phyloP scores from a whole-genome alignment of 2,329 filamentous ascomycete genomes.

The Epichloe gansuensis region DNA sequence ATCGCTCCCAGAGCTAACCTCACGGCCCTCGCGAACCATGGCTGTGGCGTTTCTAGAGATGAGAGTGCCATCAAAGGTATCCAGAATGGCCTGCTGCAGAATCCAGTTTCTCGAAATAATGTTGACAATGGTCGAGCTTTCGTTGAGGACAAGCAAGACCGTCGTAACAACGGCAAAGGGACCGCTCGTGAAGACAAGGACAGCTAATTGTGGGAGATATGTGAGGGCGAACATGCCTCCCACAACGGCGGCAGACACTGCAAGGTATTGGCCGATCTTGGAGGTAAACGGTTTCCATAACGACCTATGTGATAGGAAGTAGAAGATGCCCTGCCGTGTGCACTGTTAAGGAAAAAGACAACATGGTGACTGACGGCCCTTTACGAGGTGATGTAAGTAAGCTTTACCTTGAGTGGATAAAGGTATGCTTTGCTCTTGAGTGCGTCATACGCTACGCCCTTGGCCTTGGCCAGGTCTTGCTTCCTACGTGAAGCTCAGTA shows the following conservation, averaged over 20 bases:
- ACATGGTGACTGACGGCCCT: not conserved
- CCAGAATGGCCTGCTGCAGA: conserved; percentile 69
- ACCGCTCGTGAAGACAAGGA: conserved; percentile 76
- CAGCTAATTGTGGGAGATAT: conserved; percentile 71
- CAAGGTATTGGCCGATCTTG: conserved; percentile 47
- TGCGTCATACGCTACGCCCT: conserved; percentile 52
- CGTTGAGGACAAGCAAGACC: conserved; percentile 52
- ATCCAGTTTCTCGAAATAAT: conserved; percentile 56
- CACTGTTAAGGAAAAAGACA: not conserved
- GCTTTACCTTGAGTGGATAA: conserved; percentile 62
- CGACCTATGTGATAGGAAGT: conserved; percentile 42
- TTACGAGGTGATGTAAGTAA: not conserved
- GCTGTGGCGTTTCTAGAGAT: conserved; percentile 36
- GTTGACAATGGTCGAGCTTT: conserved; percentile 47
- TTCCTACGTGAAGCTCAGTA: conserved; percentile 26
- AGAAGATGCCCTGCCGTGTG: conserved; percentile 39
- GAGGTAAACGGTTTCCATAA: conserved; percentile 49
- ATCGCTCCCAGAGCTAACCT: conserved; percentile 52
- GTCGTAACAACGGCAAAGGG: conserved; percentile 67
- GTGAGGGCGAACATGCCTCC: conserved; percentile 77
- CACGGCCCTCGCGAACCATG: conserved; percentile 63
- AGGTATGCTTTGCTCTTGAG: conserved; percentile 67
- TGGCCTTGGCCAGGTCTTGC: conserved; percentile 61
- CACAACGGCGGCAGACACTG: conserved; percentile 61
- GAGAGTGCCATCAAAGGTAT: conserved; percentile 74